Base-by-base conservation (phyloP, 768 basidiomycete species). In the Cystobasidium onofrii region DNA sequence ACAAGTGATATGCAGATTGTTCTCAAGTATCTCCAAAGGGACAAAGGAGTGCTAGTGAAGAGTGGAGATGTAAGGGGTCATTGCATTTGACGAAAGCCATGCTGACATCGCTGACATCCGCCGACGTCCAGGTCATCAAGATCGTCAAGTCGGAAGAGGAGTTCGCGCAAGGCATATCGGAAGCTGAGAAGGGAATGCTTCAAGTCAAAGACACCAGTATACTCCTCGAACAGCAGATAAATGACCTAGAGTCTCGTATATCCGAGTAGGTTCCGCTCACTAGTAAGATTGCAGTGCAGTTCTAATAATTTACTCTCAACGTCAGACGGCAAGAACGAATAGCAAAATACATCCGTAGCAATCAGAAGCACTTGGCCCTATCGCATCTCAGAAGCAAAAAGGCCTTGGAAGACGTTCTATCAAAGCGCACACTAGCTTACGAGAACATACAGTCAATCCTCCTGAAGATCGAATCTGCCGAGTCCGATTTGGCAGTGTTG, bases 401-500 rank as follows among this genome's bases (percentile, higher is more conserved):
- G 79, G 87, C 87, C 67, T 82, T 93, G 7, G 89, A 94, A 76
- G 90, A 89, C 15, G 81, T 93, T 0, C 82, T 94, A 18, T 82
- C 82, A 31, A 92, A 92, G 78, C 87, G 92, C 15, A 80, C 93
- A 1, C 85, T 84, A 12, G 88, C 91, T 0, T 82, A 92, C 4
- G 86, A 87, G 72, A 90, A 87, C 43, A 83, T 97, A 9, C 87
- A 90, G 76, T 83, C 86, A 15, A 92, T 92, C 0, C 80, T 96
- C 43, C 82, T 91, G 55, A 85, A 86, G 55, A 91, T 97, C 4
- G 92, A 98, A 81, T 86, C 88, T 1, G 90, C 93, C n/a, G 90
- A 90, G 33, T 89, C 88, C 1, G 90, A 97, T 80, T 84, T 93
- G 13, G 88, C 92, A 91, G 90, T 96, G 63, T 87, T 98, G 86